Percentiles rank a stretch among this genome's conserved stretches.
These are phyloP conservation scores for Gymnopilus junonius DNA, from an alignment of 768 basidiomycete species.

Conservation along the genomic window DNA sequence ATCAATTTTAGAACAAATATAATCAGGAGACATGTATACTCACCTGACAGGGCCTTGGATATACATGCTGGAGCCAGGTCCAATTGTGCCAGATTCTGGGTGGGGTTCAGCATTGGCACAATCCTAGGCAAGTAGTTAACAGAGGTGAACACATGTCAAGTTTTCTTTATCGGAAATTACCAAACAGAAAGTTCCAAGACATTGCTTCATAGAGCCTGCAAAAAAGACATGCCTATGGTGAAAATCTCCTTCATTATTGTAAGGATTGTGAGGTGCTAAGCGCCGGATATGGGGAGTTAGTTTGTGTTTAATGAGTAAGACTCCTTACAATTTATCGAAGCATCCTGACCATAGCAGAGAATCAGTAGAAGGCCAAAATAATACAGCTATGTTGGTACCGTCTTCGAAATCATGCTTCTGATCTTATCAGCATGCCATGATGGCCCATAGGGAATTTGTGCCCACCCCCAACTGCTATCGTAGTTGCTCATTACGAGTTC, in stretches of 20 bases:
- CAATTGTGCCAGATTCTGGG: too few relatives aligned
- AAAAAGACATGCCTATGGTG: not conserved
- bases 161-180: not conserved
- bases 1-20: too few relatives aligned
- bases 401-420: not conserved
- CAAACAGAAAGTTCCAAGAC: not conserved
- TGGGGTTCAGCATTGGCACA: not conserved
- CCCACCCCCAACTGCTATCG: not conserved
- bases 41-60: not conserved
- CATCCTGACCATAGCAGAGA: not conserved
- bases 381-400: not conserved
- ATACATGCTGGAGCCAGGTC: not conserved
- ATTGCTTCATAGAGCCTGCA: not conserved
- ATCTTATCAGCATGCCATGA: conserved; percentile 9
- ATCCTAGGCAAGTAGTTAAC: not conserved
- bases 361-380: too few relatives aligned
- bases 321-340: not conserved
- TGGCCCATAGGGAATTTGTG: conserved; percentile 7
- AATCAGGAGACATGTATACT: not conserved
- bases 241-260: not conserved
- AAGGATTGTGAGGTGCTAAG: not conserved
- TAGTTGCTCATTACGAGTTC: not conserved
- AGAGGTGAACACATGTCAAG: not conserved
- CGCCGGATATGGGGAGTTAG: not conserved
- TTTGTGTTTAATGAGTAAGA: not conserved